Conservation (phyloP, 2,329 filamentous ascomycete genomes). For the Emergomyces pasteurianus region DNA sequence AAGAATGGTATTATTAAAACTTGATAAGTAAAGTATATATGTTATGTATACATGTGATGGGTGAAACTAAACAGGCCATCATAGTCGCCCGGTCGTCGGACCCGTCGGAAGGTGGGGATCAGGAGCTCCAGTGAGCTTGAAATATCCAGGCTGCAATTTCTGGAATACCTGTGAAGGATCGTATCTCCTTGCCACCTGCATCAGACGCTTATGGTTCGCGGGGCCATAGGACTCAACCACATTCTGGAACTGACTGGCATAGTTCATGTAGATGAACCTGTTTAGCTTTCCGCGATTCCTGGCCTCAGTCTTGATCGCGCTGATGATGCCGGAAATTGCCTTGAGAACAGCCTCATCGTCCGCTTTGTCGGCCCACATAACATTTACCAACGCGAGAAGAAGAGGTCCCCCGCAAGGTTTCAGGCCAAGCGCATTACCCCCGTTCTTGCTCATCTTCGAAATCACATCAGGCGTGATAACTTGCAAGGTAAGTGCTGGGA, state of each 20-base stretch:
- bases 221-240: slow-evolving; percentile 32
- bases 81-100: neutral
- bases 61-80: neutral
- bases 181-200: slow-evolving; percentile 23
- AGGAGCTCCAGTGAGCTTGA: slow-evolving; percentile 24
- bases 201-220: slow-evolving; percentile 23
- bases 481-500: slow-evolving; percentile 22
- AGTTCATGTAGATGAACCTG: slow-evolving; percentile 37
- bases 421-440: slow-evolving; percentile 27
- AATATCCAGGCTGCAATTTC: slow-evolving; percentile 28
- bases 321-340: slow-evolving; percentile 17
- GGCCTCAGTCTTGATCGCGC: slow-evolving; percentile 18
- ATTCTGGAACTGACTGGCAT: slow-evolving; percentile 34
- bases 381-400: slow-evolving; percentile 19
- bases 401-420: slow-evolving; percentile 14
- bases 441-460: slow-evolving; percentile 19
- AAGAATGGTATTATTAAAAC: neutral
- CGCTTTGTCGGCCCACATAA: slow-evolving; percentile 20
- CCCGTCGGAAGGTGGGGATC: neutral
- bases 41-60: neutral
- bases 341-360: slow-evolving; percentile 22
- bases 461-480: slow-evolving; percentile 22
- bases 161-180: slow-evolving; percentile 31
- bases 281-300: slow-evolving; percentile 18
- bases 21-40: neutral